A percentile compares a stretch with the other conserved stretches of the same genome.
These are phyloP conservation scores for Bretschneidera sinensis DNA, from an alignment of 345 rosid species.

Conservation along the genomic window DNA sequence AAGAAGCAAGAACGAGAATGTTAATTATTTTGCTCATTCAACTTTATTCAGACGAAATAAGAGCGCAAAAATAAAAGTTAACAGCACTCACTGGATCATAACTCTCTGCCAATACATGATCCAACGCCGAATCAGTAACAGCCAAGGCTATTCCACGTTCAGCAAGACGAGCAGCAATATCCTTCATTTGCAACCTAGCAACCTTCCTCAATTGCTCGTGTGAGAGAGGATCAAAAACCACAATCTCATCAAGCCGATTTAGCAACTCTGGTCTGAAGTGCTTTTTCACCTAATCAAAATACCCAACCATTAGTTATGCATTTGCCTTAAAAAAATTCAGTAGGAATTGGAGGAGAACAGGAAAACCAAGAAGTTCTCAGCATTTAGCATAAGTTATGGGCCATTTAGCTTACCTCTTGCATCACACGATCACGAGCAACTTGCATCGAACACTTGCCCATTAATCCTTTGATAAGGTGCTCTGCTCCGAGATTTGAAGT, in stretches of 20 bases:
- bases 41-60: neutral
- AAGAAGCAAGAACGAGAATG: neutral
- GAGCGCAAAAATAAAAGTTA: neutral
- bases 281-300: slow-evolving; percentile 44
- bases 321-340: neutral
- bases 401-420: slow-evolving; percentile 57
- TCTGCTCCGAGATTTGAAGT: slow-evolving; percentile 95
- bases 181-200: slow-evolving; percentile 78
- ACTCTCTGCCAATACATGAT: slow-evolving; percentile 60
- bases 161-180: slow-evolving; percentile 72
- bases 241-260: slow-evolving; percentile 81
- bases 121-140: slow-evolving; percentile 79
- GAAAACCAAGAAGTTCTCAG: too few relatives aligned
- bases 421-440: slow-evolving; percentile 75
- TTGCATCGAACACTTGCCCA: slow-evolving; percentile 70
- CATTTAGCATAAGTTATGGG: too few relatives aligned
- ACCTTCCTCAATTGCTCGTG: slow-evolving; percentile 87
- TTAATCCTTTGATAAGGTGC: slow-evolving; percentile 64
- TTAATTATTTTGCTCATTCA: neutral
- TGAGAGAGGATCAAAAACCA: slow-evolving; percentile 86
- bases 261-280: slow-evolving; percentile 88
- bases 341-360: neutral
- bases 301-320: neutral
- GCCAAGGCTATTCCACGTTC: slow-evolving; percentile 85
- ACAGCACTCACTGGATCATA: slow-evolving; percentile 75